Conservation (phyloP, 331 rosid species). For the Acacia pycnantha region DNA sequence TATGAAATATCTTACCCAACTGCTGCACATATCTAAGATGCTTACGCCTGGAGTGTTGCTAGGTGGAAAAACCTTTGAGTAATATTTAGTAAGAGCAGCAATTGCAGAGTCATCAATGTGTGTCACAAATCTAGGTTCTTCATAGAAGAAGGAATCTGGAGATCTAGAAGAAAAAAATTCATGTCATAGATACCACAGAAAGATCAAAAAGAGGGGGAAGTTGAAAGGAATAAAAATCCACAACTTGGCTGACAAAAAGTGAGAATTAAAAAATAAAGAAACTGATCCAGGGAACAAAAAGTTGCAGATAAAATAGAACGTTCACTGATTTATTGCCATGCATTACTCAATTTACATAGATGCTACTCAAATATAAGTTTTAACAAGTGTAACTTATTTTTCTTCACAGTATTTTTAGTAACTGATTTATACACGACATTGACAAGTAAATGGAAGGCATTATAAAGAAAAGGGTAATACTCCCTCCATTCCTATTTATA, state of each 20-base stretch:
- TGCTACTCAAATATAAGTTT: background rate
- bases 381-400: background rate
- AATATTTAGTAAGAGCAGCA: conserved; percentile 70
- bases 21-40: conserved; percentile 85
- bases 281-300: background rate
- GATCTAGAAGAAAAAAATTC: conserved; percentile 35
- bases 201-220: background rate
- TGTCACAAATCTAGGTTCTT: conserved; percentile 79
- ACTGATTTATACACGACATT: background rate
- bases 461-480: background rate
- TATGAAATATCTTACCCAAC: conserved; percentile 61
- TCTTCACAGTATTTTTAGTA: background rate
- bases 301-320: background rate
- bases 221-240: background rate
- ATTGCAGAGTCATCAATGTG: conserved; percentile 86
- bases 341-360: background rate
- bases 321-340: background rate
- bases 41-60: conserved; percentile 68
- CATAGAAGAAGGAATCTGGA: conserved; percentile 65
- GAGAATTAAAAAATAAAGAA: background rate
- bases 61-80: conserved; percentile 67
- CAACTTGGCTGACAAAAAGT: background rate
- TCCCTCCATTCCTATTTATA: too few relatives aligned
- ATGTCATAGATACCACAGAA: background rate
- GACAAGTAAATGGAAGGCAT: background rate